phyloP scores from a whole-genome alignment of 768 basidiomycete genomes.

The Boletus subparvulus region DNA sequence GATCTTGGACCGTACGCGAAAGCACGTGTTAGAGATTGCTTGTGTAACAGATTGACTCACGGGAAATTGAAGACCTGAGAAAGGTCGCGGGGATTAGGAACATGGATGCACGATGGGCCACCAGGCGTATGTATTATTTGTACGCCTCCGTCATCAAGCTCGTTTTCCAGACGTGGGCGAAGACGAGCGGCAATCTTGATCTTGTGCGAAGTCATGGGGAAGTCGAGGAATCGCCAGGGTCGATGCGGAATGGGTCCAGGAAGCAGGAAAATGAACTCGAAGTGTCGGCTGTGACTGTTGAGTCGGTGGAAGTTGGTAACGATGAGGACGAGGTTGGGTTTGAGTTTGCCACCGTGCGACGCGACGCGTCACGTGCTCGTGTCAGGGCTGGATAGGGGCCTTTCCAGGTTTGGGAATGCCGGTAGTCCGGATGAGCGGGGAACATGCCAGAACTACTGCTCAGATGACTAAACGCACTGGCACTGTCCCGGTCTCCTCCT shows the following conservation, averaged over 20 bases:
- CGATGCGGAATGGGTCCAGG: not conserved
- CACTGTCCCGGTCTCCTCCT: not conserved
- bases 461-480: not conserved
- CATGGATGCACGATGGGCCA: conserved; percentile 52
- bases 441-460: conserved; percentile 11
- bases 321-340: not conserved
- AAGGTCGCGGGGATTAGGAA: conserved; percentile 68
- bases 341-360: conserved; percentile 26
- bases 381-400: not conserved
- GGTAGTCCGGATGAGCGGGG: conserved; percentile 6
- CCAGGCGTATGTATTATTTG: conserved; percentile 47
- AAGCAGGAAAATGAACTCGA: not conserved
- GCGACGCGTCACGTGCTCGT: conserved; percentile 29
- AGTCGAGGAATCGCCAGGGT: not conserved
- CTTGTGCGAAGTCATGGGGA: conserved; percentile 39
- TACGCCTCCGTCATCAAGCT: conserved; percentile 62
- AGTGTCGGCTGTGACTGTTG: not conserved
- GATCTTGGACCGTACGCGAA: conserved; percentile 3
- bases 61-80: conserved; percentile 77
- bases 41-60: conserved; percentile 37
- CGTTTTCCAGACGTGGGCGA: conserved; percentile 60
- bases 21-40: too few species aligned
- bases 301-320: not conserved
- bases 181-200: conserved; percentile 74
- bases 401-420: conserved; percentile 10